Conservation (phyloP, 23 red algal species). For the Gracilaria caudata region DNA sequence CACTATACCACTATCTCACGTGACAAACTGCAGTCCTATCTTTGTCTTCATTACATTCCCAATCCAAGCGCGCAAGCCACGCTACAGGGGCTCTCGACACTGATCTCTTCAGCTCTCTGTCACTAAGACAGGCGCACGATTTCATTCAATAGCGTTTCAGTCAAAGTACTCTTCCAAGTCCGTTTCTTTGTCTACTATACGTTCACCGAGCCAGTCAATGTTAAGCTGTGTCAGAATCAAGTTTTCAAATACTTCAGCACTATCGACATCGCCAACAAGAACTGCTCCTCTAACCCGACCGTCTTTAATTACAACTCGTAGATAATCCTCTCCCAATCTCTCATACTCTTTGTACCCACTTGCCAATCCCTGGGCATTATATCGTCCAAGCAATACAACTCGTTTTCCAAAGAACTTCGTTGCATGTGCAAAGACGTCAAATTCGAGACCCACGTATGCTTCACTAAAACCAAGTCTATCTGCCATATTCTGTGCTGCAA, state of each 20-base stretch:
- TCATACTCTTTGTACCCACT: conserved; percentile 64
- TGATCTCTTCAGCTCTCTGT: neutral
- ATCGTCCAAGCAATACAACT: conserved; percentile 85
- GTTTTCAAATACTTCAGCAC: conserved; percentile 93
- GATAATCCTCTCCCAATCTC: conserved; percentile 55
- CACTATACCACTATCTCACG: too few relatives aligned
- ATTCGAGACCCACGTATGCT: conserved; percentile 42
- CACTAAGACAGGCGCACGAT: neutral
- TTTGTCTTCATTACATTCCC: too few relatives aligned
- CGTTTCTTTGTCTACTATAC: conserved; percentile 70
- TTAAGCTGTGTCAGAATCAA: conserved; percentile 81
- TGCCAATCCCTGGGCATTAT: conserved; percentile 65
- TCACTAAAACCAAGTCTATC: conserved; percentile 10
- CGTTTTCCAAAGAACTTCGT: conserved; percentile 86
- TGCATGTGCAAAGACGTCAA: conserved; percentile 90
- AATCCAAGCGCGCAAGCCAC: too few relatives aligned
- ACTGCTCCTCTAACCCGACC: conserved; percentile 76
- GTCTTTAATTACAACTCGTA: conserved; percentile 65
- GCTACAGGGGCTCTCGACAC: too few relatives aligned
- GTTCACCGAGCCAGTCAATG: conserved; percentile 52
- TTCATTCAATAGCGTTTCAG: conserved; percentile 24
- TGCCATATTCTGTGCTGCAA: conserved; percentile 73
- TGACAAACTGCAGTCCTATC: too few relatives aligned
- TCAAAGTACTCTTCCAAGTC: conserved; percentile 94
- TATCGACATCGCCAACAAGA: conserved; percentile 84